These are phyloP conservation scores for Microstroma glucosiphilum DNA, from an alignment of 1,284 basidiomycete species.

Conservation along the genomic window DNA sequence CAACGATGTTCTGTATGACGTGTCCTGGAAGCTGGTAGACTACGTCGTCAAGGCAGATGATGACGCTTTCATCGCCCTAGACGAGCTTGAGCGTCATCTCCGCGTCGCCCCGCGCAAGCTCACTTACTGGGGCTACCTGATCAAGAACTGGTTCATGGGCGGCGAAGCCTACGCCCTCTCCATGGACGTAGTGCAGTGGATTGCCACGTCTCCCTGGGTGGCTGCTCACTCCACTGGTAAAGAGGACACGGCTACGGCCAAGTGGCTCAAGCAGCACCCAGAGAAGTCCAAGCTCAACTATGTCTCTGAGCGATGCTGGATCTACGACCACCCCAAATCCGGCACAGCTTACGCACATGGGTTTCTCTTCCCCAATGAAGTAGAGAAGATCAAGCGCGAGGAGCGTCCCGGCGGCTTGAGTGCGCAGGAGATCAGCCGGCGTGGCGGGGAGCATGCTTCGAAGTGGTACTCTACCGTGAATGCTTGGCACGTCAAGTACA, in stretches of 20 bases:
- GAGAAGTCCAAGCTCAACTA: constrained; percentile 72
- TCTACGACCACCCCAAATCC: constrained; percentile 92
- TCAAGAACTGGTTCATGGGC: constrained; percentile 91
- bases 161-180: constrained; percentile 90
- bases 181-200: constrained; percentile 81
- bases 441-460: constrained; percentile 52
- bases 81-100: constrained; percentile 47
- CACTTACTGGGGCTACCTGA: constrained; percentile 60
- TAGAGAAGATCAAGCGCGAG: constrained; percentile 60
- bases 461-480: constrained; percentile 80
- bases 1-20: constrained; percentile 25
- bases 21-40: constrained; percentile 48
- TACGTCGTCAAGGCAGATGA: constrained; percentile 50
- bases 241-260: constrained; percentile 87
- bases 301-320: constrained; percentile 90
- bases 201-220: constrained; percentile 67
- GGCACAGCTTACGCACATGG: constrained; percentile 87
- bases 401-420: constrained; percentile 46
- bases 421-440: constrained; percentile 48
- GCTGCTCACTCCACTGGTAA: constrained; percentile 69
- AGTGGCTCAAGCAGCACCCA: constrained; percentile 88
- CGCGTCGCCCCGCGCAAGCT: constrained; percentile 40
- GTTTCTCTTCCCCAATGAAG: constrained; percentile 90
- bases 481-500: constrained; percentile 74
- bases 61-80: constrained; percentile 43